Percentiles rank a stretch among this genome's conserved stretches.
phyloP scores from a whole-genome alignment of 768 basidiomycete genomes.

The Boletus reticuloceps region DNA sequence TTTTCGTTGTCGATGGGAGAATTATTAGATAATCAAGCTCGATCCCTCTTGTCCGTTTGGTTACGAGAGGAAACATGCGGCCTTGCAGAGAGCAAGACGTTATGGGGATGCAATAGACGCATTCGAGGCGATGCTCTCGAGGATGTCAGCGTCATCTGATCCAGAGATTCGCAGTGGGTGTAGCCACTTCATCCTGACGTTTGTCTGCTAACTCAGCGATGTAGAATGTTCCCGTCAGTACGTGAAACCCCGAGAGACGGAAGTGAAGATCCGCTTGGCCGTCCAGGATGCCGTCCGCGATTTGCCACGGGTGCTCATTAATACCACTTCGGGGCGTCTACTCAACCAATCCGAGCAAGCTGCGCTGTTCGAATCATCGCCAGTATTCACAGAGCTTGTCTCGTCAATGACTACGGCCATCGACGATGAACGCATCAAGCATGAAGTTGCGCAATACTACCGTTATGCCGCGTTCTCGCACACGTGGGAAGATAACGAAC shows the following conservation, averaged over 20 bases:
- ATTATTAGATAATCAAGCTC: not conserved
- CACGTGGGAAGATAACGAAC: not conserved
- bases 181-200: not conserved
- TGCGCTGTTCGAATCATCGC: not conserved
- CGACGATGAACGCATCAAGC: not conserved
- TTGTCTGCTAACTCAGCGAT: not conserved
- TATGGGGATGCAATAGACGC: not conserved
- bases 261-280: not conserved
- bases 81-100: not conserved
- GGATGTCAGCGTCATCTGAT: not conserved
- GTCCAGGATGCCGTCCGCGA: not conserved
- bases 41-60: not conserved
- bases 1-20: too few species aligned
- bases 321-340: not conserved
- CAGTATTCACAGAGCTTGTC: not conserved
- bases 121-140: not conserved
- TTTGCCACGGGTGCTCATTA: not conserved
- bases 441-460: not conserved
- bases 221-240: not conserved
- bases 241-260: not conserved
- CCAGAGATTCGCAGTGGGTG: not conserved
- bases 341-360: not conserved
- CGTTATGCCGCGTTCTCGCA: not conserved
- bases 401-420: not conserved
- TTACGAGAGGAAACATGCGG: not conserved